These are phyloP conservation scores for Tulasnella sp. DNA, from an alignment of 768 basidiomycete genomes.

Conservation along the genomic window DNA sequence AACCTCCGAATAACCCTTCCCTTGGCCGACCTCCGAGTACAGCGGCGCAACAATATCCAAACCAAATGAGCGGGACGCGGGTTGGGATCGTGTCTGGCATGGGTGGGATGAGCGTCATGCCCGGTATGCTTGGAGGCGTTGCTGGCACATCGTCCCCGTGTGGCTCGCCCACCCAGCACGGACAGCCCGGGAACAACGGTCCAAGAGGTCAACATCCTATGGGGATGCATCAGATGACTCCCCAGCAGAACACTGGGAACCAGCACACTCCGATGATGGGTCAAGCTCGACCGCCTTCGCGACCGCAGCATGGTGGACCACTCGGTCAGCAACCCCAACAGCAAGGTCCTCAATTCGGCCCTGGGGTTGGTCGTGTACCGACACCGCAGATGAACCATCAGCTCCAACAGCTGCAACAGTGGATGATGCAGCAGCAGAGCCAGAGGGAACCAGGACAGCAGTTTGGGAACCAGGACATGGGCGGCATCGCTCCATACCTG, in stretches of 20 bases:
- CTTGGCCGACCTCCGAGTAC: slow-evolving; percentile 4
- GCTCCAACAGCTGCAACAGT: slow-evolving; percentile 6
- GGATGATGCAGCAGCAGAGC: neutral
- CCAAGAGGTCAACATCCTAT: neutral
- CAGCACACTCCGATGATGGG: slow-evolving; percentile 1
- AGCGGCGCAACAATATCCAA: neutral
- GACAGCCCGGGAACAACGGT: neutral
- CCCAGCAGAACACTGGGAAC: neutral
- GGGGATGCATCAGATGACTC: neutral
- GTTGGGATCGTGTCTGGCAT: neutral
- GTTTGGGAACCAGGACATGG: neutral
- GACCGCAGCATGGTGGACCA: neutral
- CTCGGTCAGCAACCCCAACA: neutral
- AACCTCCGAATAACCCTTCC: slow-evolving; percentile 8
- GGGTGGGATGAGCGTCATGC: neutral
- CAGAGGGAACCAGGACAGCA: neutral
- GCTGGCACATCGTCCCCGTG: neutral
- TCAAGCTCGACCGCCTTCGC: neutral
- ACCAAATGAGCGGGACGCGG: neutral
- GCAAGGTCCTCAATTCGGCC: neutral
- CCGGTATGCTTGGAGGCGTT: neutral
- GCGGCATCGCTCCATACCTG: neutral
- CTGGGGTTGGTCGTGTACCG: neutral
- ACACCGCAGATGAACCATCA: neutral
- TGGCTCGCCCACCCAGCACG: neutral